These are phyloP conservation scores for Oryza glumipatula DNA, from an alignment of 176 grass and related monocot species.

Conservation along the genomic window DNA sequence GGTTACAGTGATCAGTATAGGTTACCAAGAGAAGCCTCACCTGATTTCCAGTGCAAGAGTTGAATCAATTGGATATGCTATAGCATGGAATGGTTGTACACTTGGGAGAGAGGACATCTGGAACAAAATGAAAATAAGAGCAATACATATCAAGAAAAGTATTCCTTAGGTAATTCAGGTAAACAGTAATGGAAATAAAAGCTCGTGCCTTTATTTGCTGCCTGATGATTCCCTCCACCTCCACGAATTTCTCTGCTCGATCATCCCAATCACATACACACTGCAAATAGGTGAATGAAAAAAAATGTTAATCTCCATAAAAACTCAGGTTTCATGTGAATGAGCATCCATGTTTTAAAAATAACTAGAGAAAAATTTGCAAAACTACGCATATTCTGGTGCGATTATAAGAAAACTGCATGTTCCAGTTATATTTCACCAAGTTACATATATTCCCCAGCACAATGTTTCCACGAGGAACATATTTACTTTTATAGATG, in stretches of 20 bases:
- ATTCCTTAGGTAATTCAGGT: slow-evolving; percentile 3
- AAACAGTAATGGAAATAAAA: slow-evolving; percentile 10
- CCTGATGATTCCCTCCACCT: slow-evolving; percentile 66
- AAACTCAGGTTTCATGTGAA: background rate
- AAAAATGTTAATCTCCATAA: background rate
- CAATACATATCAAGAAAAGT: background rate
- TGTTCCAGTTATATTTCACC: background rate
- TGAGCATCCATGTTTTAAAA: background rate
- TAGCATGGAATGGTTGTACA: slow-evolving; percentile 82
- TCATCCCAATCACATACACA: slow-evolving; percentile 75
- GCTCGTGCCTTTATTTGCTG: slow-evolving; percentile 54
- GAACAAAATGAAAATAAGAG: slow-evolving; percentile 1
- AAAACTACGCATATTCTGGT: too few species aligned
- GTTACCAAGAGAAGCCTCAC: slow-evolving; percentile 24
- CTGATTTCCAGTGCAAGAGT: slow-evolving; percentile 70
- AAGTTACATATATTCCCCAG: background rate
- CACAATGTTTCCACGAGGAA: background rate
- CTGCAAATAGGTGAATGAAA: slow-evolving; percentile 39
- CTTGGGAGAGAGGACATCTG: slow-evolving; percentile 52
- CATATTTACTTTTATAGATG: background rate
- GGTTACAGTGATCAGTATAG: background rate
- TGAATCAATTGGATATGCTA: slow-evolving; percentile 68
- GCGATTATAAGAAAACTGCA: too few species aligned
- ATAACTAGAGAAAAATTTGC: too few species aligned
- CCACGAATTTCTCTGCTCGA: slow-evolving; percentile 49